phyloP scores from a whole-genome alignment of 1,284 basidiomycete species.

The Inonotus hispidus region DNA sequence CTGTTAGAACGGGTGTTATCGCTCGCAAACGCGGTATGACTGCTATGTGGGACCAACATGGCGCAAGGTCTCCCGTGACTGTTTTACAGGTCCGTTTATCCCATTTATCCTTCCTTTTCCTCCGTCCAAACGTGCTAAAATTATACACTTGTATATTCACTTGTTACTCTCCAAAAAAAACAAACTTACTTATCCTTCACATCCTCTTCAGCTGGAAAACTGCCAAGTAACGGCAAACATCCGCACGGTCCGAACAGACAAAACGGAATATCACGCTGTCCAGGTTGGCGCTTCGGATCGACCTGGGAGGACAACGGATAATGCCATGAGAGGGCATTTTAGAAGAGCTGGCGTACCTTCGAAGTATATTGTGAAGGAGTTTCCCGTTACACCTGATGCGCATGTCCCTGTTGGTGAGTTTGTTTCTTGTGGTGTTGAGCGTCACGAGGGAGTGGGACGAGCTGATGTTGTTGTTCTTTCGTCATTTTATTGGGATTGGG shows the following conservation, averaged over 20 bases:
- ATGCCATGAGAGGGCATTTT: conserved; percentile 85
- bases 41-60: conserved; percentile 87
- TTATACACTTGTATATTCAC: too few species aligned
- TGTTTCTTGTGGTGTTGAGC: conserved; percentile 4
- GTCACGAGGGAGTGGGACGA: neutral
- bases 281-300: conserved; percentile 80
- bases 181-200: too few species aligned
- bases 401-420: conserved; percentile 80
- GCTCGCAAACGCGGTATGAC: conserved; percentile 97
- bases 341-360: conserved; percentile 75
- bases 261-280: conserved; percentile 76
- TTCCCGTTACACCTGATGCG: conserved; percentile 84
- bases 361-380: conserved; percentile 88
- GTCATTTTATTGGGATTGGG: too few species aligned
- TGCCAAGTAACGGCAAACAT: conserved; percentile 83
- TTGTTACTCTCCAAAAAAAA: too few species aligned
- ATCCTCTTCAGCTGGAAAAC: conserved; percentile 57
- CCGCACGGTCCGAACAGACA: conserved; percentile 54
- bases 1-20: conserved; percentile 90
- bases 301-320: conserved; percentile 59
- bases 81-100: conserved; percentile 75
- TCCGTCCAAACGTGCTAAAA: too few species aligned
- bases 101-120: too few species aligned
- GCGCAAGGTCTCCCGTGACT: conserved; percentile 85
- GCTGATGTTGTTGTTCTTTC: neutral